Percentiles rank a stretch among this genome's conserved stretches.
Evolutionary conservation across 169 alveolate genomes (phyloP).

Genomic region (Cryptosporidium xiaoi): DNA sequence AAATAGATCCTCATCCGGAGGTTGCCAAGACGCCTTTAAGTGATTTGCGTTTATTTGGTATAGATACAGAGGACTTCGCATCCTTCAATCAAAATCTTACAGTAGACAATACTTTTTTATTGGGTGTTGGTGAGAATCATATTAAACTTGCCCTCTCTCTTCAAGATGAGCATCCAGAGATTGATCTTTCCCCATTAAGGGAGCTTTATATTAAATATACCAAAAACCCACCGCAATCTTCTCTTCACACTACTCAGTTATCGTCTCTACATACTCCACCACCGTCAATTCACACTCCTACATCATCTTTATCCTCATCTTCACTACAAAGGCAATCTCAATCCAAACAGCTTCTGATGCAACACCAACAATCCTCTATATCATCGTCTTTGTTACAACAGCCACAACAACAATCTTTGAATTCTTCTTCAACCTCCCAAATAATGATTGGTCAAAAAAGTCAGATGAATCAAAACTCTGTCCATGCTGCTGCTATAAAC

Average conservation of each 20-base stretch:
- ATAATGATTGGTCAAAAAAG: too few species aligned
- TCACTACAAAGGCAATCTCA: too few species aligned
- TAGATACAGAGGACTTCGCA: slow-evolving; percentile 79
- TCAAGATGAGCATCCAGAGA: slow-evolving; percentile 53
- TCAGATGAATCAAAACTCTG: too few species aligned
- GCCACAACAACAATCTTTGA: too few species aligned
- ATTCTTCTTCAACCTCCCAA: too few species aligned
- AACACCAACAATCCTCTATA: too few species aligned
- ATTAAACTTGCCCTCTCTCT: slow-evolving; percentile 76
- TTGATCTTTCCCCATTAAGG: slow-evolving; percentile 27
- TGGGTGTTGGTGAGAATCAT: slow-evolving; percentile 79
- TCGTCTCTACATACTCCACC: too few species aligned
- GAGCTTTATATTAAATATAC: slow-evolving; percentile 51
- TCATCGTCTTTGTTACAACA: too few species aligned
- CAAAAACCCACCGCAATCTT: slow-evolving; percentile 13
- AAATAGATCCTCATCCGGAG: slow-evolving; percentile 75
- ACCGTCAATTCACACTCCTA: too few species aligned
- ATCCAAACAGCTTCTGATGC: too few species aligned
- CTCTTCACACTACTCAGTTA: background rate
- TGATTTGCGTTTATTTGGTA: slow-evolving; percentile 76
- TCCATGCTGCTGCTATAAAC: too few species aligned
- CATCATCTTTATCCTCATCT: too few species aligned
- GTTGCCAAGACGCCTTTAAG: slow-evolving; percentile 75
- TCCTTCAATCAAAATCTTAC: slow-evolving; percentile 75
- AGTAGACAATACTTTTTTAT: slow-evolving; percentile 73